Evolutionary conservation across 2,329 filamentous ascomycete species (phyloP).

Genomic region (Leptographium lundbergii): DNA sequence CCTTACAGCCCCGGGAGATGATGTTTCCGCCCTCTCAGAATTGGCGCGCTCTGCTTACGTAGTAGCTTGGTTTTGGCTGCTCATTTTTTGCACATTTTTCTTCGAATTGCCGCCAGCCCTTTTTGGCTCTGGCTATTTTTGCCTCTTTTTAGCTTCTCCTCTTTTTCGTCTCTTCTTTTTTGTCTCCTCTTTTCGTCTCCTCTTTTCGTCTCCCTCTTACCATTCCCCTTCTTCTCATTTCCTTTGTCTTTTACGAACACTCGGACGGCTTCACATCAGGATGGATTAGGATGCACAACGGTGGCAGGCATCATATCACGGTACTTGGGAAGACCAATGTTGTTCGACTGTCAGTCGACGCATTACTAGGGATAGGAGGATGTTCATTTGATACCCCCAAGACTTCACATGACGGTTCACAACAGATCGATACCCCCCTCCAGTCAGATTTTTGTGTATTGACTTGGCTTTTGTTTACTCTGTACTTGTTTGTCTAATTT

Average conservation of each 20-base stretch:
- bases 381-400: slow-evolving; percentile 11
- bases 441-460: slow-evolving; percentile 6
- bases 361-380: slow-evolving; percentile 8
- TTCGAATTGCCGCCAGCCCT: not conserved
- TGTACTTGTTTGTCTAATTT: slow-evolving; percentile 1
- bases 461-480: slow-evolving; percentile 3
- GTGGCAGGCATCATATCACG: slow-evolving; percentile 6
- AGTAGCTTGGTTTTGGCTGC: too few relatives aligned
- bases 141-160: not conserved
- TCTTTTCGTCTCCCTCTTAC: not conserved
- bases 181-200: not conserved
- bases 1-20: too few relatives aligned
- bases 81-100: not conserved
- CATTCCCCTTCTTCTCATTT: not conserved
- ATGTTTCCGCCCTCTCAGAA: too few relatives aligned
- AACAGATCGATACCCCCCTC: slow-evolving; percentile 13
- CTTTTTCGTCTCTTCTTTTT: not conserved
- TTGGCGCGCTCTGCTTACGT: too few relatives aligned
- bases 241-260: not conserved
- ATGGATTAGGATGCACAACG: not conserved
- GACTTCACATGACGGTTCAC: slow-evolving; percentile 6
- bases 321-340: not conserved
- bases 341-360: slow-evolving; percentile 1
- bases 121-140: not conserved
- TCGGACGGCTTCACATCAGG: not conserved